Base-by-base conservation (phyloP, 1,139 yeast species). In the Yamadazyma blattariae region DNA sequence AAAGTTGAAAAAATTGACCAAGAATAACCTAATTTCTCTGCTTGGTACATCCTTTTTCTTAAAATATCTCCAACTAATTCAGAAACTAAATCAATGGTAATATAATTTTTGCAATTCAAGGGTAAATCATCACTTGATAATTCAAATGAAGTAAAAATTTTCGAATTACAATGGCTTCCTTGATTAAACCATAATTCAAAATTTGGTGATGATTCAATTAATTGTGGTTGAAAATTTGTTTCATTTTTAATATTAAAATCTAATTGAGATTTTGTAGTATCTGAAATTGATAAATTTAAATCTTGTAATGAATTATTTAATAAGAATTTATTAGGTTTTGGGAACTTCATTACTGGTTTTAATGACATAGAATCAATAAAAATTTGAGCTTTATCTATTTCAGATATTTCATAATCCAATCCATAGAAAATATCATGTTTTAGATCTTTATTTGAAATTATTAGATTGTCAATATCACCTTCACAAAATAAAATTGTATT, bases 1-100 rank as follows among this genome's bases (percentile, higher is more conserved):
- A 61, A 44, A 4, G 80, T 72, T 0, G 86, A 71, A 27, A 56
- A 62, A 0, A 80, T 41, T 15, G 73, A 77, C 75, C 82, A 82
- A 1, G 73, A 57, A 45, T 67, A 79, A 3, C 79, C 76, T 10
- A 78, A 42, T 17, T 64, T 48, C 38, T 78, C 75, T 0, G 80
- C 67, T 0, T 71, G 66, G 48, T 80, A 81, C 3, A 82, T 45
- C 4, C 44, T 45, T 2, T 57, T 50, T n/a, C 64, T 53, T 1
- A 79, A 49, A 7, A 53, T 46, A 2, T 50, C 42, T n/a, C 67
- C 73, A 6, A 78, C 42, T 3, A 76, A 33, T 35, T 73, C 77
- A 13, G 70, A 62, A 3, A 81, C 41, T 8, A 81, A 49, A 42
- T 82, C 87, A 7, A 76, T 46, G 9, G 44, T 38, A n/a, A 46